These are phyloP conservation scores for Salix brachista DNA, from an alignment of 345 rosid species.

Conservation along the genomic window DNA sequence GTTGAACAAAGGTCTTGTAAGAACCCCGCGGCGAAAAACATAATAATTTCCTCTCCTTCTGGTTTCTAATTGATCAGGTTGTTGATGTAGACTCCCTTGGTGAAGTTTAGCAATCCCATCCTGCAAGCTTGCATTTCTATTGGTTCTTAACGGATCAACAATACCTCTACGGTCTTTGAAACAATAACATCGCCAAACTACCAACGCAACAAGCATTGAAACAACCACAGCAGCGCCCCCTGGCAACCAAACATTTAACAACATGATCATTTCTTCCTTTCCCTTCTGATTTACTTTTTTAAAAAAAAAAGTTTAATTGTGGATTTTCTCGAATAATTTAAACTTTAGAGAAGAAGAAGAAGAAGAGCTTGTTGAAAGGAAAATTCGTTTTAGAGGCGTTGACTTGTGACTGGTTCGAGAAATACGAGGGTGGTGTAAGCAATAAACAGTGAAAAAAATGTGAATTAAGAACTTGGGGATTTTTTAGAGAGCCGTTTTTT, in stretches of 20 bases:
- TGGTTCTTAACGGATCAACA: not conserved
- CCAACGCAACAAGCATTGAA: conserved; percentile 25
- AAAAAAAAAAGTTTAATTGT: not conserved
- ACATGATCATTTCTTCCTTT: conserved; percentile 37
- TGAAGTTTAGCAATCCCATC: conserved; percentile 60
- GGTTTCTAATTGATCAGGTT: conserved; percentile 39
- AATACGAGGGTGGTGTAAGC: conserved; percentile 18
- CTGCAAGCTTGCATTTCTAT: conserved; percentile 31
- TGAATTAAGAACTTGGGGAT: not conserved
- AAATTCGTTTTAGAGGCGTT: conserved; percentile 14
- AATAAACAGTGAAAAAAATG: not conserved
- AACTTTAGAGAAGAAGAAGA: conserved; percentile 4
- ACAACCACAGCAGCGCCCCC: conserved; percentile 24
- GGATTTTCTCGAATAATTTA: not conserved
- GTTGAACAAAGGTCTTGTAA: conserved; percentile 44
- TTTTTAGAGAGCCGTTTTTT: not conserved
- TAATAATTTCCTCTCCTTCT: conserved; percentile 46
- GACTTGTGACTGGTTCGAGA: conserved; percentile 51
- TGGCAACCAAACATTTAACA: conserved; percentile 34
- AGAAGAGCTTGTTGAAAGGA: not conserved
- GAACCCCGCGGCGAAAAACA: conserved; percentile 43
- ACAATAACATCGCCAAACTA: conserved; percentile 46
- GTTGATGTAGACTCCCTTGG: conserved; percentile 37
- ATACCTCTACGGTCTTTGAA: conserved; percentile 16
- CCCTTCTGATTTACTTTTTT: not conserved